phyloP scores from a whole-genome alignment of 345 rosid species.

The Isatis tinctoria region DNA sequence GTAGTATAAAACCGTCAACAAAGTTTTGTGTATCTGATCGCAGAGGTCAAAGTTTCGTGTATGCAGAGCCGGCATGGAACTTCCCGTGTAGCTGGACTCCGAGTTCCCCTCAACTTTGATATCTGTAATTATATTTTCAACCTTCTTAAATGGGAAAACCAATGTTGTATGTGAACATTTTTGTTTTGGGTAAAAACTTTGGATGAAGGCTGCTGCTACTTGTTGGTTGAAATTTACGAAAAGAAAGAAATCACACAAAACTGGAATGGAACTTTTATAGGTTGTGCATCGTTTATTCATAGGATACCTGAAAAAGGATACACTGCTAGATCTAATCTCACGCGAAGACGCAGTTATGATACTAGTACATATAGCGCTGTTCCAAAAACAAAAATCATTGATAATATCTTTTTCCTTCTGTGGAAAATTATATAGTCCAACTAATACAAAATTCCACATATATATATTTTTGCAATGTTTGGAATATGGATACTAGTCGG shows the following conservation, averaged over 20 bases:
- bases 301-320: conserved; percentile 26
- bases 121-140: background rate
- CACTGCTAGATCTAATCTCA: background rate
- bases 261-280: background rate
- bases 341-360: conserved; percentile 7
- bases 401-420: no score
- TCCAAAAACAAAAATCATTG: background rate
- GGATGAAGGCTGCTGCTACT: background rate
- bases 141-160: background rate
- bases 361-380: background rate
- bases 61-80: no score
- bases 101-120: no score
- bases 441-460: no score
- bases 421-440: no score
- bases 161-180: background rate
- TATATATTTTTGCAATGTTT: background rate
- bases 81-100: no score
- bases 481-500: background rate
- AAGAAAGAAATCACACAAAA: background rate
- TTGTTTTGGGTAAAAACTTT: background rate
- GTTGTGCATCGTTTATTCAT: conserved; percentile 9
- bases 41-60: no score
- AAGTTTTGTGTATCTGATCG: no score
- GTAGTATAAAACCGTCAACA: no score
- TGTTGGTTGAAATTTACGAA: background rate